These are phyloP conservation scores for Aspergillus sp. DNA, from an alignment of 2,329 filamentous ascomycete species.

Conservation along the genomic window DNA sequence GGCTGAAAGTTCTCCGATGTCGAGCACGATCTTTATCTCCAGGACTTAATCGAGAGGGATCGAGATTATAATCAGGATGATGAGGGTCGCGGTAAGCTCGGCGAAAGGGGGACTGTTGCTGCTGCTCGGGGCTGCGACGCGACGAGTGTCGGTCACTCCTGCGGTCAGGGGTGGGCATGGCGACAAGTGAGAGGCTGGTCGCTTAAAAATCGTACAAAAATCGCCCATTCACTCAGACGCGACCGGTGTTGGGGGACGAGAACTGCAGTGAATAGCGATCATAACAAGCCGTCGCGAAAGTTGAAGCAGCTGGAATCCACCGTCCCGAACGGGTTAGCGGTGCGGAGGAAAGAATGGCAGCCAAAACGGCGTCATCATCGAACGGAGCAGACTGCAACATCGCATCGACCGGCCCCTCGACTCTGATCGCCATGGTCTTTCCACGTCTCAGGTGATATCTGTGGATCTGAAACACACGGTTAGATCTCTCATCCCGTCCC, in stretches of 20 bases:
- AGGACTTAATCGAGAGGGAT: slow-evolving; percentile 23
- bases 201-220: background rate
- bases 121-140: slow-evolving; percentile 22
- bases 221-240: background rate
- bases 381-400: too few species aligned
- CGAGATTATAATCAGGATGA: slow-evolving; percentile 21
- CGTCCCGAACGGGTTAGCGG: slow-evolving; percentile 12
- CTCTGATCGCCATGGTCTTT: too few species aligned
- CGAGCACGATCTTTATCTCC: slow-evolving; percentile 21
- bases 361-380: slow-evolving; percentile 2
- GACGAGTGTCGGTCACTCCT: slow-evolving; percentile 21
- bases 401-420: too few species aligned
- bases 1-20: slow-evolving; percentile 27
- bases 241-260: too few species aligned
- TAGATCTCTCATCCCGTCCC: background rate
- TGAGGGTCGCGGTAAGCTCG: slow-evolving; percentile 18
- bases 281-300: background rate
- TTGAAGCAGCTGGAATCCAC: background rate
- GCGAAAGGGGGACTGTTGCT: slow-evolving; percentile 28
- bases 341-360: slow-evolving; percentile 4
- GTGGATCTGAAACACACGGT: too few species aligned
- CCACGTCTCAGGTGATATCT: too few species aligned
- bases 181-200: slow-evolving; percentile 1
- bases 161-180: slow-evolving; percentile 31
- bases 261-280: slow-evolving; percentile 1